phyloP scores from a whole-genome alignment of 768 basidiomycete species.

The Exidia glandulosa region DNA sequence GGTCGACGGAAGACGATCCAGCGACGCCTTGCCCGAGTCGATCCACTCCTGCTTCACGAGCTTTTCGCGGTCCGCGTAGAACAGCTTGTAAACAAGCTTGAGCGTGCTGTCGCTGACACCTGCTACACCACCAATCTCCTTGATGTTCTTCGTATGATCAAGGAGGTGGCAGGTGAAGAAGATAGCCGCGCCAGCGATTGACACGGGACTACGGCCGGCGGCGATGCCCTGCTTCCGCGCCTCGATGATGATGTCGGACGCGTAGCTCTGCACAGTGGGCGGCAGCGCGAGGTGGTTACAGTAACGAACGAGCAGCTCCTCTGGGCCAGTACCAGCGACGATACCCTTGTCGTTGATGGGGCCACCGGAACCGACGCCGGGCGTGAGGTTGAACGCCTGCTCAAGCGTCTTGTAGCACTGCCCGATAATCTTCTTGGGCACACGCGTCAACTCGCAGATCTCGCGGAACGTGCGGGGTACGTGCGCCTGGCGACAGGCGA shows the following conservation, averaged over 20 bases:
- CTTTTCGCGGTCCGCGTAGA: conserved; percentile 62
- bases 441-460: conserved; percentile 86
- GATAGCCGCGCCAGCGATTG: conserved; percentile 96
- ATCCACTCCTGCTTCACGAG: conserved; percentile 82
- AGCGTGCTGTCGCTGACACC: conserved; percentile 96
- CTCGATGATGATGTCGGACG: conserved; percentile 68
- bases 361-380: conserved; percentile 55
- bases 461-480: conserved; percentile 95
- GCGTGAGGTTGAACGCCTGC: conserved; percentile 76
- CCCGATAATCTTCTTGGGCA: conserved; percentile 90
- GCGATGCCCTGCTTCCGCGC: conserved; percentile 80
- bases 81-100: conserved; percentile 75
- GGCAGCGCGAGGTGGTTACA: conserved; percentile 88
- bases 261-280: conserved; percentile 70
- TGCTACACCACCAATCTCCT: conserved; percentile 83
- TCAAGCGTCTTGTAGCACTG: conserved; percentile 87
- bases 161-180: conserved; percentile 84
- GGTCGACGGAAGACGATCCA: conserved; percentile 23
- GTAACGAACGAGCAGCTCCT: conserved; percentile 83
- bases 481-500: conserved; percentile 89
- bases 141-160: conserved; percentile 60
- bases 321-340: conserved; percentile 39
- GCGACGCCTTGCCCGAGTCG: conserved; percentile 37
- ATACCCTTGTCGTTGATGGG: conserved; percentile 15
- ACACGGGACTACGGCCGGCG: conserved; percentile 89